These are phyloP conservation scores for Leptomonas pyrrhocoris DNA, from an alignment of 208 protist genomes.

Conservation along the genomic window DNA sequence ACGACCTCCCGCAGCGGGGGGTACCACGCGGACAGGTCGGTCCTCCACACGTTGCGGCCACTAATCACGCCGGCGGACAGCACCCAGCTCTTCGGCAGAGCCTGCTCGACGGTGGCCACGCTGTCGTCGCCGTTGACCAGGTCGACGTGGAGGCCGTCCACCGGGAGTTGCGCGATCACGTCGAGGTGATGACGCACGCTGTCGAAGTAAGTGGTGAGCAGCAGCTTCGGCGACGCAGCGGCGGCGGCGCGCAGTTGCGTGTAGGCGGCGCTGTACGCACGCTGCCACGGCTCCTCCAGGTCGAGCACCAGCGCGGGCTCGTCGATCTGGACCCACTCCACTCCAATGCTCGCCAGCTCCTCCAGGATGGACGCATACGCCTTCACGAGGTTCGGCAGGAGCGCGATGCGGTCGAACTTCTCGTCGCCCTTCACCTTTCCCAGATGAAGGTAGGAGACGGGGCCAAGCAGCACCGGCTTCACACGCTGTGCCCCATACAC, in stretches of 20 bases:
- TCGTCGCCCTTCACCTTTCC: conserved; percentile 64
- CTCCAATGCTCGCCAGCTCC: conserved; percentile 45
- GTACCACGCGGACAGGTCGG: conserved; percentile 42
- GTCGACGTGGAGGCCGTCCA: conserved; percentile 89
- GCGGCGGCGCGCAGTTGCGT: conserved; percentile 26
- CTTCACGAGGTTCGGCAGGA: conserved; percentile 56
- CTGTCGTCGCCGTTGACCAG: conserved; percentile 34
- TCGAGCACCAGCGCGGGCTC: conserved; percentile 86
- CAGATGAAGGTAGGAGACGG: conserved; percentile 79
- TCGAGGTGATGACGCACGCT: conserved; percentile 56
- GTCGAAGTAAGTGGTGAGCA: conserved; percentile 90
- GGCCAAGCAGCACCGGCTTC: conserved; percentile 83
- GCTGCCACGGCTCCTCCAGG: conserved; percentile 40
- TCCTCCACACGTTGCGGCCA: conserved; percentile 87
- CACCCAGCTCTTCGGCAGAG: conserved; percentile 51
- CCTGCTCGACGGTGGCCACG: conserved; percentile 40
- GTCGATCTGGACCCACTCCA: conserved; percentile 85
- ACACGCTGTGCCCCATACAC: conserved; percentile 38
- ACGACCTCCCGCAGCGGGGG: conserved; percentile 28
- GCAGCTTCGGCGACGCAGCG: conserved; percentile 35
- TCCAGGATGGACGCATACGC: conserved; percentile 75
- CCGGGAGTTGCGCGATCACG: conserved; percentile 41
- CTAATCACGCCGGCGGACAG: conserved; percentile 84
- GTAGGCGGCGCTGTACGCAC: conserved; percentile 40
- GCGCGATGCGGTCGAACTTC: conserved; percentile 46